Evolutionary conservation across 2,329 filamentous ascomycete species (phyloP), one percentile per base, ranked within the genome.

Genomic region (Tolypocladium paradoxum): DNA sequence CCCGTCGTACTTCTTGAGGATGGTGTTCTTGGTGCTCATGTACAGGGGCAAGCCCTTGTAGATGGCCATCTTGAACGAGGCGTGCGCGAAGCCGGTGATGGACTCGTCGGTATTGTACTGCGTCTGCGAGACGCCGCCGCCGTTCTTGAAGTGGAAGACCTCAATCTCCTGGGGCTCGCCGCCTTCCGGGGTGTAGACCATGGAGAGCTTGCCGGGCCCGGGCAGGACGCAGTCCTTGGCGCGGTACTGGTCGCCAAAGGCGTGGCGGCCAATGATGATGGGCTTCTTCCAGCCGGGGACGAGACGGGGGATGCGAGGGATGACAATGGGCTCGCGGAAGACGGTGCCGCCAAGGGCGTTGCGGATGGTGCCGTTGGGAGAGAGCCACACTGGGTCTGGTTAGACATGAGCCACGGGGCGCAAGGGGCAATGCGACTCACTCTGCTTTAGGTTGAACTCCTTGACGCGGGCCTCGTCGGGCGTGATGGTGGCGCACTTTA

Each of bases 21-120:
- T 99, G 63, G 93, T 99, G 81, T 97, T 97, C 87, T 99, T 99
- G 74, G 93, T 99, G 81, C 90, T 96, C 92, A 97, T 95, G 79
- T 97, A 99, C 65, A 99, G 79, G n/a, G 93, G 93, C 61, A 95
- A 77, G 58, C 78, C 78, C 82, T 96, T 93, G 72, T 83, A 78
- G 47, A 97, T 76, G 35, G 93, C 92, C 61, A 96, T 83, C 84
- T 96, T 95, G 84, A 99, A 97, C 62, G 85, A 91, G 58, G 93
- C 88, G 69, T 97, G 93, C 54, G 93, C 93, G 66, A 99, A 99
- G 57, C 93, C 93, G 53, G 78, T 76, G 72, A 99, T 99, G 68
- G 88, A 93, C 70, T 96, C 93, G 65, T 93, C 85, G 29, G 93
- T 97, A 82, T 99, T 99, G 81, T 97, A 99, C 78, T 96, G 91